Evolutionary conservation across 441 rosid species (phyloP), one percentile per base, ranked within the genome.

Genomic region (Capsella rubella): DNA sequence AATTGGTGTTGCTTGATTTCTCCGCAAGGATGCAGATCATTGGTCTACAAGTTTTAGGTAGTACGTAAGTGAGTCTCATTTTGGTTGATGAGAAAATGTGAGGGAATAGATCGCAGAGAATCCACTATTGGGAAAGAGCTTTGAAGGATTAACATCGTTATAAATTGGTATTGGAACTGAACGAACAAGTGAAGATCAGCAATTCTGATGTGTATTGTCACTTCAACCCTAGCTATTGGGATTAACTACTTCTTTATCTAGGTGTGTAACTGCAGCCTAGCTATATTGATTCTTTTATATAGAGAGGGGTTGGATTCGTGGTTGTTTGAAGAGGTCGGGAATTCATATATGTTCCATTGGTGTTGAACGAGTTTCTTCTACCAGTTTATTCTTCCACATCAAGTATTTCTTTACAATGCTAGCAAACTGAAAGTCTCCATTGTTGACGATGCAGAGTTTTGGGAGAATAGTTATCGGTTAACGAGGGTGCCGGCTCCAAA

Each of bases 381-480:
- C 51, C 55, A 62, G 7, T 49, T 67, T 57, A 43, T 43, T 71
- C 16, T 45, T 64, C 18, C 45, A 49, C 59, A 29, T 47, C 18
- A 5, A 49, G 40, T 57, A 27, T n/a, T 72, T 69, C 66, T 12
- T 75, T 58, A 16, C 62, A 47, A 64, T 67, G n/a, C 68, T 14
- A 69, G 57, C 56, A 35, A 62, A 74, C 58, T 62, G 8, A 35
- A 67, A 27, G 32, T 77, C 58, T 28, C 59, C 35, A 54, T 1
- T 27, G 84, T 89, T 77, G 88, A 85, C 31, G 88, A 91, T 76
- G 84, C 96, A n/a, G 98, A 87, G 52, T 91, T 91, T 71, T 95
- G 99, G 98, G 99, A 95, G 81, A 87, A 86, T 83, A 89, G 97
- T 75, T 91, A 93, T 83, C 75, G 86, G 49, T 72, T 87, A 75